Base-by-base conservation (phyloP, 345 rosid species). In the Bretschneidera sinensis region DNA sequence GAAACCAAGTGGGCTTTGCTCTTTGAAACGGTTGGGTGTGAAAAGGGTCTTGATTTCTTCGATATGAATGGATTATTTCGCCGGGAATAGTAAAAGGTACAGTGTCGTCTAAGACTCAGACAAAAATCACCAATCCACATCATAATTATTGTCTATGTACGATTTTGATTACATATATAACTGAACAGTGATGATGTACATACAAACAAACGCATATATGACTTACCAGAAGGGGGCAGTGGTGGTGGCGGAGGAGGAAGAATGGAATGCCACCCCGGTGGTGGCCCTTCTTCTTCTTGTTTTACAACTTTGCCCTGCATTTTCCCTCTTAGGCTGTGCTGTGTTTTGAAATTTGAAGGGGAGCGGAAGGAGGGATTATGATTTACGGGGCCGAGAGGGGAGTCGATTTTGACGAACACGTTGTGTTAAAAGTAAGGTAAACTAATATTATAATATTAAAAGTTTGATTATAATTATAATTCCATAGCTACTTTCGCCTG, bases 251-350 rank as follows among this genome's bases (percentile, higher is more conserved):
- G 51, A 21, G 62, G 58, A 10, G 66, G 65, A 17, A 57, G 63
- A 4, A 48, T 8, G 16, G 66, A 48, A 22, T 64, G 65, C 73
- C 75, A 71, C 0, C 76, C 76, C 6, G 84, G 78, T 24, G 78
- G 76, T 23, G 80, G 77, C 24, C 74, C 72, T 13, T 69, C 77
- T 5, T 78, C 74, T 7, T 47, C 61, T 0, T 67, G 74, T 6
- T 28, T 28, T 3, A 28, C 33, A 28, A 28, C 33, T 28, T 28
- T 8, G 33, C 8, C 8, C 33, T 28, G 33, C 33, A 28, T 59
- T 19, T 31, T 63, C 24, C 51, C 49, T 24, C 54, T 31, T 33
- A 48, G 21, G 15, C 20, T 31, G n/a, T n/a, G n/a, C n/a, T n/a
- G n/a, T n/a, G n/a, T n/a, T n/a, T n/a, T n/a, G n/a, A n/a, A n/a